Evolutionary conservation across 2,329 filamentous ascomycete species (phyloP), one percentile per base, ranked within the genome.

Genomic region (Fusarium devonianum): DNA sequence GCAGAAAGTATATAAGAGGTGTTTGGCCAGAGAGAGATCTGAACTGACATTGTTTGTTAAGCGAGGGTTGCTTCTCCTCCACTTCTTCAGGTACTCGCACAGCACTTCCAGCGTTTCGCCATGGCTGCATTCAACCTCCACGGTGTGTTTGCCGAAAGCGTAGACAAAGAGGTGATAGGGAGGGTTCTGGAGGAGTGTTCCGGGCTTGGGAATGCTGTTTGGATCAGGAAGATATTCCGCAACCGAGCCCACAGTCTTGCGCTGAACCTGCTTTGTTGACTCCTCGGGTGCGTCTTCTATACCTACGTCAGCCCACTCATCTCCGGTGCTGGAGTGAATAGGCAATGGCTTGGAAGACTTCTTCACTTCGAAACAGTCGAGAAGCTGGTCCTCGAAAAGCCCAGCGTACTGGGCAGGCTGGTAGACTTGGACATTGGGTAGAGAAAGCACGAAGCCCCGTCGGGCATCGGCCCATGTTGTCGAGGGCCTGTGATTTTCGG

Each of bases 121-220:
- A 61, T 82, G 79, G 37, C 76, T 81, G 39, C 74, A 71, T 37
- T 79, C 72, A 9, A 82, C 64, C 36, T 75, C 71, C 8, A 81
- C 68, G 16, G 58, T 61, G 7, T 57, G 53, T 5, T 52, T 58
- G 13, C 66, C 64, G 9, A 59, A 54, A 8, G 67, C 63, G 14
- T 67, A 57, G 4, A 81, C 66, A 11, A 72, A 69, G 5, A 82
- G 66, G 41, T 79, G 71, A 55, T 81, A 81, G 0, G 79, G 79
- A 2, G 78, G 75, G 22, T 67, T 71, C 7, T 71, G 66, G 11
- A 79, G 69, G 8, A 82, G 67, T n/a, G 78, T 71, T 36, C 79
- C 76, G 1, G 79, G 79, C 2, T 76, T 69, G 4, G 75, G 72
- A 9, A 82, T 62, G 0, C 68, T 68, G 4, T 65, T 69, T 2